phyloP scores from a whole-genome alignment of 768 basidiomycete species.

The Wakefieldia striispora region DNA sequence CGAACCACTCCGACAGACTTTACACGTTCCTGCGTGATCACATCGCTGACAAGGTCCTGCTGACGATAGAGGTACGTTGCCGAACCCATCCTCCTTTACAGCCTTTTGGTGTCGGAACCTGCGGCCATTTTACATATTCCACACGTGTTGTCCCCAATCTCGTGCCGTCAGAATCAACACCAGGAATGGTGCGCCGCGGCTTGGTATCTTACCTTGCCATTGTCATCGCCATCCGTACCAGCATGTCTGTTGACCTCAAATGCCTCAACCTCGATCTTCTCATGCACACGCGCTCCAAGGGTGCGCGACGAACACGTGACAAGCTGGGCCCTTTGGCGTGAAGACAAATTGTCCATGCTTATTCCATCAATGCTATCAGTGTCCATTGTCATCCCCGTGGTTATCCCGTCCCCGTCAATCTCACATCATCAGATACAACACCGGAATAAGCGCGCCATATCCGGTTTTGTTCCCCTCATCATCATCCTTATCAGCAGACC shows the following conservation, averaged over 20 bases:
- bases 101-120: constrained; percentile 86
- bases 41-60: constrained; percentile 64
- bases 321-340: too few relatives aligned
- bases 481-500: too few relatives aligned
- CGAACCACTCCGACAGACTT: constrained; percentile 40
- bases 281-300: constrained; percentile 88
- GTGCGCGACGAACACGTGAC: too few relatives aligned
- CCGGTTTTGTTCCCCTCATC: too few relatives aligned
- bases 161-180: background rate
- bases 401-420: too few relatives aligned
- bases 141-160: constrained; percentile 43
- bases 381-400: too few relatives aligned
- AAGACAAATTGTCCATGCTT: too few relatives aligned
- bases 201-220: constrained; percentile 21
- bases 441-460: too few relatives aligned
- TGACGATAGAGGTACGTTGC: constrained; percentile 74
- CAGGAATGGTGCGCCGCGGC: constrained; percentile 7
- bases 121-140: constrained; percentile 53
- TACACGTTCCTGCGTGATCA: constrained; percentile 70
- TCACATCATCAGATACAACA: too few relatives aligned
- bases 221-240: constrained; percentile 16
- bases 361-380: too few relatives aligned
- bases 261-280: constrained; percentile 77
- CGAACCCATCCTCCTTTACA: constrained; percentile 25
- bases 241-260: constrained; percentile 50